phyloP scores from a whole-genome alignment of 2,329 filamentous ascomycete genomes.

The Trichophyton simii region DNA sequence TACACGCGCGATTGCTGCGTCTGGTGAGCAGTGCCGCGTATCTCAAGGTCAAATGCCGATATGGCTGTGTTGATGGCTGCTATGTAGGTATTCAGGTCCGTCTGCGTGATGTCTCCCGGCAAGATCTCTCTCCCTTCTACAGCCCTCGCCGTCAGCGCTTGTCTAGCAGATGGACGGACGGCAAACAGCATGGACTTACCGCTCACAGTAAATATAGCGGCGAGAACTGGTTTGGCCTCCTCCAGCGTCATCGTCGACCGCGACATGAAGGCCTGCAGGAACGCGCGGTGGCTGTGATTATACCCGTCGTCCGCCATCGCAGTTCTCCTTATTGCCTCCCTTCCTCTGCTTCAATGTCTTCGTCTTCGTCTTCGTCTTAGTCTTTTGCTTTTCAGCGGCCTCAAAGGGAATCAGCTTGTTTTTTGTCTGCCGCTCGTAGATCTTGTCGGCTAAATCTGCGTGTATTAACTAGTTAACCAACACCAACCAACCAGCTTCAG shows the following conservation, averaged over 20 bases:
- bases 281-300: slow-evolving; percentile 54
- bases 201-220: slow-evolving; percentile 56
- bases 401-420: too few species aligned
- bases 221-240: slow-evolving; percentile 61
- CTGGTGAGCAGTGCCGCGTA: slow-evolving; percentile 64
- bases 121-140: slow-evolving; percentile 38
- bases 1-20: slow-evolving; percentile 51
- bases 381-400: too few species aligned
- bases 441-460: too few species aligned
- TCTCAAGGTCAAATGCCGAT: slow-evolving; percentile 74
- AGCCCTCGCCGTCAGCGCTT: neutral
- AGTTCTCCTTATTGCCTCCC: too few species aligned
- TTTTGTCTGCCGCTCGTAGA: too few species aligned
- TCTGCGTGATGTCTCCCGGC: slow-evolving; percentile 52
- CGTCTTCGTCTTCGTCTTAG: too few species aligned
- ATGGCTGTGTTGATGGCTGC: slow-evolving; percentile 58
- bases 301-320: too few species aligned
- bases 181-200: slow-evolving; percentile 22
- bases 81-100: slow-evolving; percentile 58
- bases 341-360: too few species aligned
- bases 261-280: slow-evolving; percentile 77
- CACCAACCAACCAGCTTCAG: too few species aligned
- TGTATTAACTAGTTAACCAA: too few species aligned
- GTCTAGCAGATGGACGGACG: too few species aligned
- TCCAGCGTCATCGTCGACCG: slow-evolving; percentile 63